phyloP scores from a whole-genome alignment of 169 alveolate species.

The Plasmodium knowlesi region DNA sequence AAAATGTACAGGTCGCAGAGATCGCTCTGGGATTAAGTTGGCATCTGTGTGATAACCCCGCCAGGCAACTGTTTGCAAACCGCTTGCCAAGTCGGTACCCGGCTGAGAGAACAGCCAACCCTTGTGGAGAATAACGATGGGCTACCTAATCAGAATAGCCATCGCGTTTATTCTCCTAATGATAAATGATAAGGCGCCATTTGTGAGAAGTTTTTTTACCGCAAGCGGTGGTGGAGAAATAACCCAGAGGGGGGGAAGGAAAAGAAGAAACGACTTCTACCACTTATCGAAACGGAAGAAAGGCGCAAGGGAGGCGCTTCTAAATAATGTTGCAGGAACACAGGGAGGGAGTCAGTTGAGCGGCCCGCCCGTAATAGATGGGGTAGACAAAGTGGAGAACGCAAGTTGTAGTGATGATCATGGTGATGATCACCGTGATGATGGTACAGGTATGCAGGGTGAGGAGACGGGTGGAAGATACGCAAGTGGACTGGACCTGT shows the following conservation, averaged over 20 bases:
- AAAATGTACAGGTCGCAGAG: background rate
- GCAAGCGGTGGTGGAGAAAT: background rate
- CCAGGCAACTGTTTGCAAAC: background rate
- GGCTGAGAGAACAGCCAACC: background rate
- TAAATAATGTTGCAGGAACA: background rate
- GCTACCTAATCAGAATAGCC: conserved; percentile 2
- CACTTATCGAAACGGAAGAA: background rate
- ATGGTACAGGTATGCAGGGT: background rate
- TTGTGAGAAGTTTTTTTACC: conserved; percentile 5
- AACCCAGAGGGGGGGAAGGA: background rate
- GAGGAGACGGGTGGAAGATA: background rate
- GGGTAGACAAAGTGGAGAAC: background rate
- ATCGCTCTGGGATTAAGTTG: too few relatives aligned
- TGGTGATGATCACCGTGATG: background rate
- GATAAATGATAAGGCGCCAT: background rate
- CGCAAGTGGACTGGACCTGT: conserved; percentile 42
- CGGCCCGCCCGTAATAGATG: background rate
- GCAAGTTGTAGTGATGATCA: background rate
- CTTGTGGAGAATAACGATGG: conserved; percentile 56
- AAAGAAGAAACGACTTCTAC: background rate
- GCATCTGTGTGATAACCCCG: too few relatives aligned
- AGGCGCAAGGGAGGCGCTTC: background rate
- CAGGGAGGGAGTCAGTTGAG: background rate
- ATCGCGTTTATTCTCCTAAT: conserved; percentile 12
- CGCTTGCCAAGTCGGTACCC: background rate